phyloP scores from a whole-genome alignment of 2,329 filamentous ascomycete genomes.

The Hypoxylon sp. region DNA sequence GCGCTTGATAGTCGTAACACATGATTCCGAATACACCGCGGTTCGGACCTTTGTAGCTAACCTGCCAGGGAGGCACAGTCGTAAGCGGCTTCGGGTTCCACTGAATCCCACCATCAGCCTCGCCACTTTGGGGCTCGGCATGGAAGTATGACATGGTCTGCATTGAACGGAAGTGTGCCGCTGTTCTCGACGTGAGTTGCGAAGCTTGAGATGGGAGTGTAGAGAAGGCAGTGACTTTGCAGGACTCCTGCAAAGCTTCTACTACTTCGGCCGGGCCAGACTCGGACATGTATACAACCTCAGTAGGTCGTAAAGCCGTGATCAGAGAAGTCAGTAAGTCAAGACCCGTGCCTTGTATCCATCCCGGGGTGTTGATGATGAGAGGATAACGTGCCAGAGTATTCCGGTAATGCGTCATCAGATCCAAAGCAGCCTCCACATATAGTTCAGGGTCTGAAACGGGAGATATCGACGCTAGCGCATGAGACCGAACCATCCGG shows the following conservation, averaged over 20 bases:
- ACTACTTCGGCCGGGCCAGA: conserved; percentile 72
- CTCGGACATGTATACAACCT: conserved; percentile 78
- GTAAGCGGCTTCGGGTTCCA: conserved; percentile 72
- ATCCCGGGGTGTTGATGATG: conserved; percentile 81
- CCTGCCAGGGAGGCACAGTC: conserved; percentile 70
- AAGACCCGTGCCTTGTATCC: conserved; percentile 79
- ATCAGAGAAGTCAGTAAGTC: conserved; percentile 74
- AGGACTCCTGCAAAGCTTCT: conserved; percentile 64
- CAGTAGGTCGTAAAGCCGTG: conserved; percentile 66
- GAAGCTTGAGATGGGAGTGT: conserved; percentile 72
- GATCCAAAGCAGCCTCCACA: conserved; percentile 72
- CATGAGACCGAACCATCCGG: conserved; percentile 72
- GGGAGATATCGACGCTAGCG: conserved; percentile 75
- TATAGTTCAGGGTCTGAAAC: conserved; percentile 78
- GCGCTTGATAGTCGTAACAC: conserved; percentile 76
- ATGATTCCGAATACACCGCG: conserved; percentile 75
- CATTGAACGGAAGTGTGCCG: conserved; percentile 78
- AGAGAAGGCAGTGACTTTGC: conserved; percentile 60
- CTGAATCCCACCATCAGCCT: conserved; percentile 46
- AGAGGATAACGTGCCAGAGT: conserved; percentile 66
- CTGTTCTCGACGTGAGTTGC: conserved; percentile 70
- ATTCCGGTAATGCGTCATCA: conserved; percentile 71
- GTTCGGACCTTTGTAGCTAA: conserved; percentile 68
- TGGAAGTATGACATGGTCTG: conserved; percentile 88
- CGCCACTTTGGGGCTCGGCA: conserved; percentile 48